Percentiles rank a stretch among this genome's conserved stretches.
Conservation (phyloP, 768 basidiomycete species). For the Saitozyma podzolica region DNA sequence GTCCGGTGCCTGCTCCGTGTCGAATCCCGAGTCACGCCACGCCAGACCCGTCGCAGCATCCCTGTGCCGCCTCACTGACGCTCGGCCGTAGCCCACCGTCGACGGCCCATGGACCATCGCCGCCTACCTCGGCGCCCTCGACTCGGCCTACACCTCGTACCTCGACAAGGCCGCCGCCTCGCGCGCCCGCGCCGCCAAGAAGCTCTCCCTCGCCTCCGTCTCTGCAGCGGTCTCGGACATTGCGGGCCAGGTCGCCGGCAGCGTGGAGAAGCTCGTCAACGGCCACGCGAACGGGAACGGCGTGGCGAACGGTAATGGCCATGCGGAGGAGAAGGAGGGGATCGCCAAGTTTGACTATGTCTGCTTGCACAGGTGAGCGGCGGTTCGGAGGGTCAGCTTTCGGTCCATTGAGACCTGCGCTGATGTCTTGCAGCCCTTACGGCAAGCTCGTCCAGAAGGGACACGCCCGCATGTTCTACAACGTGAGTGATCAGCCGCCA, state of each 20-base stretch:
- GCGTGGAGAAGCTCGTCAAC: conserved; percentile 40
- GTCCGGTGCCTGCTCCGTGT: too few relatives aligned
- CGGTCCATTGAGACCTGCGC: not conserved
- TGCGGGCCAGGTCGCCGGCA: conserved; percentile 48
- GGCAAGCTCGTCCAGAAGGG: conserved; percentile 99
- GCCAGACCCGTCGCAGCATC: too few relatives aligned
- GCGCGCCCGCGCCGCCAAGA: conserved; percentile 54
- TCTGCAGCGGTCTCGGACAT: conserved; percentile 31
- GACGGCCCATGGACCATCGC: conserved; percentile 96
- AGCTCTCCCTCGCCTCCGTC: conserved; percentile 56
- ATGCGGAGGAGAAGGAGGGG: conserved; percentile 56
- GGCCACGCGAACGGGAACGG: conserved; percentile 50
- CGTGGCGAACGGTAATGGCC: conserved; percentile 38
- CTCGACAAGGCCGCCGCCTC: conserved; percentile 72
- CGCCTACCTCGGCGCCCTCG: conserved; percentile 90
- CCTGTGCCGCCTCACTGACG: conserved; percentile 7
- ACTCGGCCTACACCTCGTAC: conserved; percentile 82
- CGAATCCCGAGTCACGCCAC: not conserved
- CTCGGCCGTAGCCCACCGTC: conserved; percentile 66
- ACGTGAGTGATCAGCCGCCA: conserved; percentile 25
- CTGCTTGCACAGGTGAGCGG: conserved; percentile 71
- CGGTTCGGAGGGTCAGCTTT: not conserved
- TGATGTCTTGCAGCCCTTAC: conserved; percentile 66
- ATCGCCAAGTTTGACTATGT: conserved; percentile 86
- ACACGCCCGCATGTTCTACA: conserved; percentile 72